Percentiles rank a stretch among this genome's conserved stretches.
phyloP scores from a whole-genome alignment of 345 rosid genomes.

The Eucalyptus guilfoylei region DNA sequence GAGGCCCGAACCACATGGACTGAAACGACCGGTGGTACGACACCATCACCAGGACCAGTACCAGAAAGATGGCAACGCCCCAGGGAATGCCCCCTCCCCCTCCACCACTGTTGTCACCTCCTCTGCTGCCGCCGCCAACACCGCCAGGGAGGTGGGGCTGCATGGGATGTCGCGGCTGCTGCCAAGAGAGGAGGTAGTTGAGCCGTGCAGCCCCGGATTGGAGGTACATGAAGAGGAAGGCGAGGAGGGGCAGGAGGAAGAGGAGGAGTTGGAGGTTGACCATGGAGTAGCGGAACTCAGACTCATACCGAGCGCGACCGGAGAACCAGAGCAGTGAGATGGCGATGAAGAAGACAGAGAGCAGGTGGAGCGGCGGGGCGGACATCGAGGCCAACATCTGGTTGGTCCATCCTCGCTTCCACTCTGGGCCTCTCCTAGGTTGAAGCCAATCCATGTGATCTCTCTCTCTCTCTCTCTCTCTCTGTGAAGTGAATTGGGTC shows the following conservation, averaged over 20 bases:
- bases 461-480: background rate
- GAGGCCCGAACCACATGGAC: constrained; percentile 36
- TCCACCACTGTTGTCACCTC: background rate
- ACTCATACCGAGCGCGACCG: constrained; percentile 9
- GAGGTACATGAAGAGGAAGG: constrained; percentile 12
- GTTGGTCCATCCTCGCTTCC: constrained; percentile 46
- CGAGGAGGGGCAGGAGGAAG: constrained; percentile 18
- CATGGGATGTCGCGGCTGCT: background rate
- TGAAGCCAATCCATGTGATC: constrained; percentile 36
- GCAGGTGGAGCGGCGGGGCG: constrained; percentile 23
- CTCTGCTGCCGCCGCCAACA: background rate
- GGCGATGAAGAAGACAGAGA: constrained; percentile 36
- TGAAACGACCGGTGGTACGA: constrained; percentile 45
- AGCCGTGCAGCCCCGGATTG: background rate
- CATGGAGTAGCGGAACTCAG: constrained; percentile 12
- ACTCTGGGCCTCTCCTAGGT: constrained; percentile 41
- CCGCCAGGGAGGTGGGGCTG: background rate
- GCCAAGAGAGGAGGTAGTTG: background rate
- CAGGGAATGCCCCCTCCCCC: constrained; percentile 13
- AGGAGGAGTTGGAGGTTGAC: constrained; percentile 24
- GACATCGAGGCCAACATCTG: constrained; percentile 26
- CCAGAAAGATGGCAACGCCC: constrained; percentile 26
- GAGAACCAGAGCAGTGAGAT: constrained; percentile 29
- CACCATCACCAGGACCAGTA: constrained; percentile 23
- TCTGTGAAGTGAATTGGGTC: background rate